A percentile compares a stretch with the other conserved stretches of the same genome.
phyloP scores from a whole-genome alignment of 1,284 basidiomycete genomes.

The Sanghuangporus weigelae region DNA sequence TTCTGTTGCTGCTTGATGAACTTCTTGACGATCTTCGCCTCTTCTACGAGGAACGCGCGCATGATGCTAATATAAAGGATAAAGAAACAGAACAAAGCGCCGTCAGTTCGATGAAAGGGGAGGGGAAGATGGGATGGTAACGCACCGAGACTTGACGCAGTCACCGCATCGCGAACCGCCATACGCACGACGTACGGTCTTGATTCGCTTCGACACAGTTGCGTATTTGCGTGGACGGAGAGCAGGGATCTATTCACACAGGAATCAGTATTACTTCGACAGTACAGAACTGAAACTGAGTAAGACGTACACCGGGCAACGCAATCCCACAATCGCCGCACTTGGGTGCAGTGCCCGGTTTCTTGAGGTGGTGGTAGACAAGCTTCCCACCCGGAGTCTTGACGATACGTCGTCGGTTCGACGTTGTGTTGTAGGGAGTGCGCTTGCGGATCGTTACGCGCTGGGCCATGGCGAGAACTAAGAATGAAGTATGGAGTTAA shows the following conservation, averaged over 20 bases:
- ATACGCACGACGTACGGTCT: slow-evolving; percentile 91
- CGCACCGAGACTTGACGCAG: slow-evolving; percentile 88
- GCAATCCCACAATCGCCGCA: slow-evolving; percentile 95
- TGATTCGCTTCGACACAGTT: slow-evolving; percentile 91
- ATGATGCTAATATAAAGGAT: slow-evolving; percentile 66
- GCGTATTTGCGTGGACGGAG: slow-evolving; percentile 92
- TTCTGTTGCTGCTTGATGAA: slow-evolving; percentile 90
- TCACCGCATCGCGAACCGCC: slow-evolving; percentile 92
- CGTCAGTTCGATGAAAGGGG: neutral
- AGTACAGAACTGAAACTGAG: neutral
- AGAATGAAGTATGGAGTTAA: neutral
- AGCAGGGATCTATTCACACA: slow-evolving; percentile 66
- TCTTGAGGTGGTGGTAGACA: slow-evolving; percentile 89
- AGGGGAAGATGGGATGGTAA: slow-evolving; percentile 19
- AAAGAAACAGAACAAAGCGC: neutral
- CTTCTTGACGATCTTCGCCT: slow-evolving; percentile 99
- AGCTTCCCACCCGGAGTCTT: slow-evolving; percentile 96
- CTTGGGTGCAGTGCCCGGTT: slow-evolving; percentile 84
- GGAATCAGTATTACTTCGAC: neutral
- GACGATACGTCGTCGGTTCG: slow-evolving; percentile 90
- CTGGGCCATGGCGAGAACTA: slow-evolving; percentile 78
- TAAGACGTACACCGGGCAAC: slow-evolving; percentile 78
- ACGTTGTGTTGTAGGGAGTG: slow-evolving; percentile 98
- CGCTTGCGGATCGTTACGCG: slow-evolving; percentile 99
- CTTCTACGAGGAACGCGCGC: slow-evolving; percentile 98